Conservation (phyloP, 2,329 filamentous ascomycete species). For the Colletotrichum sp. region DNA sequence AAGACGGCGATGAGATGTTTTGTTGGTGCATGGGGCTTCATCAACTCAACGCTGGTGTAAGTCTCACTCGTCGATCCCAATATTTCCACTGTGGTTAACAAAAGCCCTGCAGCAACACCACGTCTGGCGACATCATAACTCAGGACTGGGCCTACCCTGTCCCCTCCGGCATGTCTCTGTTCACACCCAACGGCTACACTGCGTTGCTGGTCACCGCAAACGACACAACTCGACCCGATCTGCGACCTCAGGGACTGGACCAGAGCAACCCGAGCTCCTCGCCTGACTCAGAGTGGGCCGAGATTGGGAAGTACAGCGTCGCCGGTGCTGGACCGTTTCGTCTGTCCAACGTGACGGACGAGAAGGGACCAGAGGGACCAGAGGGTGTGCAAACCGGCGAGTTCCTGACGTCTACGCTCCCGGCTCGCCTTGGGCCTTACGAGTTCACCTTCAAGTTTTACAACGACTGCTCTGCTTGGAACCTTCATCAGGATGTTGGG, state of each 20-base stretch:
- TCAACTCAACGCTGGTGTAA: constrained; percentile 8
- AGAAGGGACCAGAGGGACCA: background rate
- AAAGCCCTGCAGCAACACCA: background rate
- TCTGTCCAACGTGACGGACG: background rate
- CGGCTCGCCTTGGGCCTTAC: background rate
- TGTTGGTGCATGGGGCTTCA: background rate
- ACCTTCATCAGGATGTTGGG: background rate
- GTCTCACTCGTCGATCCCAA: accelerated
- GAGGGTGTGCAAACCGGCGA: background rate
- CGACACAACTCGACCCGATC: background rate
- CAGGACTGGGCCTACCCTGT: constrained; percentile 5
- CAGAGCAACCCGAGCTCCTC: background rate
- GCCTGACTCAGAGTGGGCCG: background rate
- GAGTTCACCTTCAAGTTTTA: constrained; percentile 2
- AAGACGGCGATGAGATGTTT: background rate
- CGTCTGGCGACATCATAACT: background rate
- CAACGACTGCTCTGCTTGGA: background rate
- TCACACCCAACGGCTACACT: constrained; percentile 2
- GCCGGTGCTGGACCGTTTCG: background rate
- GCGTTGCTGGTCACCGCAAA: background rate
- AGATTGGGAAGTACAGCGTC: constrained; percentile 2
- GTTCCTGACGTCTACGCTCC: background rate
- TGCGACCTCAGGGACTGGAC: background rate
- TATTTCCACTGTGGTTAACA: background rate
- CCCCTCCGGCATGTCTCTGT: background rate